A percentile compares a stretch with the other conserved stretches of the same genome.
Conservation (phyloP, 2,329 filamentous ascomycete species). For the Neofusicoccum cordaticola region DNA sequence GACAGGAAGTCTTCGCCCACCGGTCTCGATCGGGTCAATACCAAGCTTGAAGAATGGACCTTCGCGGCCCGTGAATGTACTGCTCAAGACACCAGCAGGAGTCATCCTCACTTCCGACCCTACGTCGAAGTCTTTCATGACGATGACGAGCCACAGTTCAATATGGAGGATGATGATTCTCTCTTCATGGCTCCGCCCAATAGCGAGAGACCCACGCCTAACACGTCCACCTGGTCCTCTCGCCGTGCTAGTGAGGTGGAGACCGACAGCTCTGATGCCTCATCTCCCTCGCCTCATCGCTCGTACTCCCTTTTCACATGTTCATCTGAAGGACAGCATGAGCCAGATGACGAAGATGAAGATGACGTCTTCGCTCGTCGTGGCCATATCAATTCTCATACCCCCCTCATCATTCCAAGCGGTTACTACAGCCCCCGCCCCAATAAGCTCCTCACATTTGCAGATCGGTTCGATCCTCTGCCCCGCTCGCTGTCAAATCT, state of each 20-base stretch:
- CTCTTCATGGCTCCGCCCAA: constrained; percentile 29
- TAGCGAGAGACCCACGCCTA: constrained; percentile 27
- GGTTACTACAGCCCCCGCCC: constrained; percentile 12
- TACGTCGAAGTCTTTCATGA: constrained; percentile 23
- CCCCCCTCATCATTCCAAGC: neutral
- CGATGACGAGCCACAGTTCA: constrained; percentile 1
- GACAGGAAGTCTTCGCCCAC: constrained; percentile 21
- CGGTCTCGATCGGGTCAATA: constrained; percentile 31
- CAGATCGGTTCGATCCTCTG: neutral
- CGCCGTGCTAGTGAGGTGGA: constrained; percentile 22
- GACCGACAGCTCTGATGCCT: neutral
- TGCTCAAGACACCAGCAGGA: neutral
- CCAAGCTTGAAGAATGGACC: constrained; percentile 31
- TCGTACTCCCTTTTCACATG: neutral
- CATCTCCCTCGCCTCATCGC: neutral
- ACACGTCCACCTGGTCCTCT: constrained; percentile 24
- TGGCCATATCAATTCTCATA: neutral
- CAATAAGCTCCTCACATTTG: neutral
- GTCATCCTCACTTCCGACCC: constrained; percentile 19
- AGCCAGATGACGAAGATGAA: neutral
- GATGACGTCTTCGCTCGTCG: neutral
- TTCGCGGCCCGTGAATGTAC: constrained; percentile 15
- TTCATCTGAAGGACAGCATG: neutral
- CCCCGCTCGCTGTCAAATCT: constrained; percentile 1
- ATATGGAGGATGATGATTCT: constrained; percentile 9